Evolutionary conservation across 805 yeast genomes (phyloP).

Genomic region (Alloascoidea hylecoeti): DNA sequence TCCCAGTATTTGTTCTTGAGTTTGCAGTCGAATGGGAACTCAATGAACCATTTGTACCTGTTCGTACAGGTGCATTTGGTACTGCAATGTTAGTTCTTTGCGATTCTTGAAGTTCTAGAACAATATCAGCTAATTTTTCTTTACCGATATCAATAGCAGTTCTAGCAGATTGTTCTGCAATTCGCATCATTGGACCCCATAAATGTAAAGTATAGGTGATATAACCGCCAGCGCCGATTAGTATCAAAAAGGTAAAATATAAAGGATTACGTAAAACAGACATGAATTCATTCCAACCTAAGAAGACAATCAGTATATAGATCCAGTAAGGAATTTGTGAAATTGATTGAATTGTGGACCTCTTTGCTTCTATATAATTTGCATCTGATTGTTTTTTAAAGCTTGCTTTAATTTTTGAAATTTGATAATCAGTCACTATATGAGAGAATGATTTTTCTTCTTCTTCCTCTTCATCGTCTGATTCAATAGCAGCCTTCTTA

Average conservation of each 20-base stretch:
- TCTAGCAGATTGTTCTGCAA: conserved; percentile 40
- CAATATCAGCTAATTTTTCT: conserved; percentile 40
- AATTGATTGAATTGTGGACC: conserved; percentile 65
- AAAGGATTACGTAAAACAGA: conserved; percentile 77
- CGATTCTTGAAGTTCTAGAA: conserved; percentile 32
- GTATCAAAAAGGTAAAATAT: conserved; percentile 41
- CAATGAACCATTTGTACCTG: too few species aligned
- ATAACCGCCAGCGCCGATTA: conserved; percentile 51
- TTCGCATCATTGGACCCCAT: conserved; percentile 59
- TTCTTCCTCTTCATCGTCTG: conserved; percentile 15
- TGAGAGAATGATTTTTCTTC: conserved; percentile 34
- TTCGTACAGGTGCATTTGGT: neutral
- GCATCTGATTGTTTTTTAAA: conserved; percentile 70
- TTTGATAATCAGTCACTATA: conserved; percentile 42
- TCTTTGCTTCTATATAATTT: conserved; percentile 72
- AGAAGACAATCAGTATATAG: conserved; percentile 51
- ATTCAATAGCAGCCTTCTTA: conserved; percentile 23
- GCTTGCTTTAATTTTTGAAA: conserved; percentile 36
- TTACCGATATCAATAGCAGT: conserved; percentile 45
- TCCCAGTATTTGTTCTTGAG: too few species aligned
- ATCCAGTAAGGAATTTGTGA: conserved; percentile 79
- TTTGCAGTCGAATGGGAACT: too few species aligned
- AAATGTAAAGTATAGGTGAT: conserved; percentile 57
- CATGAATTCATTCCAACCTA: conserved; percentile 96
- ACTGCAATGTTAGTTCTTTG: conserved; percentile 1